Evolutionary conservation across 2,329 filamentous ascomycete species (phyloP), one percentile per base, ranked within the genome.

Genomic region (Beauveria caledonica): DNA sequence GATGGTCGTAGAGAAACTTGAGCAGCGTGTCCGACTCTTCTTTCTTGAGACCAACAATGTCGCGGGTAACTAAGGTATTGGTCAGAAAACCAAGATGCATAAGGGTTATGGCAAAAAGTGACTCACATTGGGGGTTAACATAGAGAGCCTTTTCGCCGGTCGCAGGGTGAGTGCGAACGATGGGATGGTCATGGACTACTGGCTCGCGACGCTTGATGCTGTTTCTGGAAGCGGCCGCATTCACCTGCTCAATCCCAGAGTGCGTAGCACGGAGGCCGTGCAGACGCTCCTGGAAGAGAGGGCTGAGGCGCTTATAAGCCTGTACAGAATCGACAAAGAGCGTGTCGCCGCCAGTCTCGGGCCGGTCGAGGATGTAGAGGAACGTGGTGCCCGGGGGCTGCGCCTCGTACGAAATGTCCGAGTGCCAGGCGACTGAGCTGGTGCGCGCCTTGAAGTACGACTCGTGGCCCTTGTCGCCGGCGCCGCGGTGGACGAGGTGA

Each of bases 381-480:
- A 94, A 93, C 0, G 90, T 93, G 0, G 89, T 93, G 49, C 89
- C 89, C 0, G 90, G 89, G 3, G 90, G 89, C 73, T 94, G 90
- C 65, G 82, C 77, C 74, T 94, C 90, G 69, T 92, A 94, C 1
- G 87, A 88, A 1, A 94, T 86, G 65, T 94, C 90, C 0, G 85
- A 87, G 73, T 94, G 90, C 89, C 89, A 93, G 15, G 88, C 88
- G 8, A 92, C 84, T 1, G 85, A 87, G 72, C 86, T 91, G 3
- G 88, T 91, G 51, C 87, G 81, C 90, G 87, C 27, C 40, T 60
- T 57, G 61, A 89, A 84, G 71, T 86, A 87, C 39, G 80, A 76
- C 2, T 78, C 72, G 9, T 33, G 82, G 80, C 9, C 83, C 27
- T 46, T 62, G 62, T 68, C 65, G 19, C 65, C 65, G 3, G 65